phyloP scores from a whole-genome alignment of 805 yeast genomes.

The Jamesozyma rosinii region DNA sequence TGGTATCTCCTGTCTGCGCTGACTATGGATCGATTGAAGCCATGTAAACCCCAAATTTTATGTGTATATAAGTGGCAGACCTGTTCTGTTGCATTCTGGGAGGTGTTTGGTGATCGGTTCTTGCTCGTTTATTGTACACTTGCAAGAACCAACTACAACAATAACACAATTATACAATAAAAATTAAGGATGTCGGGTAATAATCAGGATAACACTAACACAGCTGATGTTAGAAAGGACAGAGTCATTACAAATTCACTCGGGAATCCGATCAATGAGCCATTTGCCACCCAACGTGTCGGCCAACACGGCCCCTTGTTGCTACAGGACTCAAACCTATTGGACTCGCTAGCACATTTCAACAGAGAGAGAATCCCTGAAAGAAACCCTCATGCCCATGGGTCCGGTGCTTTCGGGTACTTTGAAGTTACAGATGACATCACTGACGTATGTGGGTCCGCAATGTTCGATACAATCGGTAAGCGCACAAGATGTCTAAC shows the following conservation, averaged over 20 bases:
- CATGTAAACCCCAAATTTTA: no score
- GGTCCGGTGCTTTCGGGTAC: slow-evolving; percentile 82
- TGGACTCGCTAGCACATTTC: slow-evolving; percentile 77
- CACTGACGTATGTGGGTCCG: slow-evolving; percentile 59
- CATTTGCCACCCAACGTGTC: slow-evolving; percentile 67
- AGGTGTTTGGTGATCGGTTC: no score
- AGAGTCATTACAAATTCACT: slow-evolving; percentile 63
- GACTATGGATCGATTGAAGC: no score
- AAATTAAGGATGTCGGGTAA: neutral
- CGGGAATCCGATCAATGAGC: slow-evolving; percentile 69
- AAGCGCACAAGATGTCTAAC: slow-evolving; percentile 66
- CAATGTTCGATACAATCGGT: slow-evolving; percentile 65
- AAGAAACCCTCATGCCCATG: slow-evolving; percentile 89
- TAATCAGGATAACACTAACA: slow-evolving; percentile 18
- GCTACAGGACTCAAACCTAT: slow-evolving; percentile 70
- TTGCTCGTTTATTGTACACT: no score
- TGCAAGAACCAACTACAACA: no score
- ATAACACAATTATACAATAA: no score
- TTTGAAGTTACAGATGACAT: slow-evolving; percentile 85
- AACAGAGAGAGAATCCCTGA: slow-evolving; percentile 88
- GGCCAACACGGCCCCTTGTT: slow-evolving; percentile 72
- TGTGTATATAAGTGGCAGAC: no score
- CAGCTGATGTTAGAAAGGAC: slow-evolving; percentile 25
- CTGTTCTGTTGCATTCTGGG: no score
- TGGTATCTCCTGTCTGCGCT: no score